Evolutionary conservation across 75 land plant species (phyloP), one percentile per base, ranked within the genome.

Genomic region (Isoetes taiwanensis): DNA sequence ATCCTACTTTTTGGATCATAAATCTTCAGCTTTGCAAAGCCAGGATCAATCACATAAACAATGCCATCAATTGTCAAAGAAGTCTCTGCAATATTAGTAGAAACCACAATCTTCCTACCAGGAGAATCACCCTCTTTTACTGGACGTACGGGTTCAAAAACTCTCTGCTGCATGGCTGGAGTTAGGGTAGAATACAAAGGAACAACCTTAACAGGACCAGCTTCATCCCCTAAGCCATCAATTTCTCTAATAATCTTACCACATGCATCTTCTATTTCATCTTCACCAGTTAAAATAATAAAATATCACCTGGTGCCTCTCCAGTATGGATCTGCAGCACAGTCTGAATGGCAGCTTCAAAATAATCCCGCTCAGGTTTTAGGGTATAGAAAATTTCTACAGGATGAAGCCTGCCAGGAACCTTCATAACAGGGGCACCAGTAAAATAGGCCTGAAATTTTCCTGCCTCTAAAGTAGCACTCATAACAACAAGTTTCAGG

Each of bases 181-280:
- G 70, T 68, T 25, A 64, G 70, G 11, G 70, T 40, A 66, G 70
- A 64, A 52, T 64, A 64, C 40, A 64, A 30, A 52, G 70, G 70
- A 31, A 64, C 68, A 43, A 64, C 70, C 35, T 61, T 64, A 30
- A 64, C 1, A 61, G 67, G 66, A 2, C 67, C 67, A n/a, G n/a
- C n/a, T n/a, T n/a, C n/a, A n/a, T n/a, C n/a, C n/a, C n/a, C n/a
- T n/a, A n/a, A n/a, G n/a, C n/a, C n/a, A n/a, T n/a, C n/a, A n/a
- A n/a, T n/a, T n/a, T 37, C 38, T 9, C 38, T 9, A 37, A 14
- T 14, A 37, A 37, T 37, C 38, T 37, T 37, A 9, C 14, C 14
- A 46, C 50, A 46, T 4, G 50, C 50, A 46, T 46, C 50, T 46
- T 46, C 50, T 46, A 46, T 46, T n/a, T 46, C 50, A 6, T 46